Base-by-base conservation (phyloP, 805 yeast genomes). In the Candida morakotiae region DNA sequence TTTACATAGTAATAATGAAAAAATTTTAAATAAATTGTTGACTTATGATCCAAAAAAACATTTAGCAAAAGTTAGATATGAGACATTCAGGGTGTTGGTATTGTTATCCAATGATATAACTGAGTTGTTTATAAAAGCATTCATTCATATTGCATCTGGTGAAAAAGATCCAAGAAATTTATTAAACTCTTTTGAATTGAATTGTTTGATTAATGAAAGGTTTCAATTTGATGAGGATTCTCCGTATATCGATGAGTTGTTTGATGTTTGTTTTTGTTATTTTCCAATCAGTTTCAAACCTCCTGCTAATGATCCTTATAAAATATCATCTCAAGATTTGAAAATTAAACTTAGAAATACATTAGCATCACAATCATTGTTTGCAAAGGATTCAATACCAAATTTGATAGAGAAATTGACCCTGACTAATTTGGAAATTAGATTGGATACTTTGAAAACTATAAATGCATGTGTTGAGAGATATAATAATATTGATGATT, bases 231-330 rank as follows among this genome's bases (percentile, higher is more conserved):
- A 57, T 23, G 28, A 38, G 2, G 35, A 40, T 2, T 44, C 55
- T 11, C 55, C 58, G n/a, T 62, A 56, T 50, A 52, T 73, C 22
- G 82, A 83, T 46, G 87, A 85, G 8, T 56, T 93, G 41, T 94
- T 89, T 55, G 98, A 93, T 55, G 77, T 84, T 24, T 69, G 87
- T 28, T 94, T 91, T 55, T 93, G 98, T 59, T 93, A 93, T 62
- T 93, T 91, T 64, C 99, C 99, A 9, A 89, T 93, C 29, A 84
- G 96, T 1, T 93, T 94, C 62, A 81, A 80, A 40, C 96, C 98
- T 1, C 96, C 98, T 3, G 76, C 79, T 33, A 86, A 86, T 56
- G 96, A 91, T 49, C 89, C 93, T 0, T 87, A 88, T 55, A 78
- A 81, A 44, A 84, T 87, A 45, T 78, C 95, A 0, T 77, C 87